A percentile compares a stretch with the other conserved stretches of the same genome.
Evolutionary conservation across 441 rosid species (phyloP).

Genomic region (Rhodomyrtus psidioides): DNA sequence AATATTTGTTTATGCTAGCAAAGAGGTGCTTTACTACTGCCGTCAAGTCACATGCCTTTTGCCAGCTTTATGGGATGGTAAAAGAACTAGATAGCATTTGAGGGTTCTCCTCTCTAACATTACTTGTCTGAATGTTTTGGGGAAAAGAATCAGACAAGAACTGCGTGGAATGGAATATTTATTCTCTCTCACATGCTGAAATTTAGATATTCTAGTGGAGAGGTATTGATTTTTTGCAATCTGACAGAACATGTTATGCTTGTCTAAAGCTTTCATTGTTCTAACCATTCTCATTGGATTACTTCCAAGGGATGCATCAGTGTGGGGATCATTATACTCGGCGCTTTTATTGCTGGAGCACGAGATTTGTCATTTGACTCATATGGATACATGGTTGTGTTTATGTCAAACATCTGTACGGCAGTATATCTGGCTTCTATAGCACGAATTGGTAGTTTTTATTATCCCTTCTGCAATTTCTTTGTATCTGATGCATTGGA

Average conservation of each 20-base stretch:
- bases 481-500: not conserved
- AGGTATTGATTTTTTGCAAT: not conserved
- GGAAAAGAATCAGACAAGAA: not conserved
- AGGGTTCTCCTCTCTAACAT: not conserved
- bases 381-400: slow-evolving; percentile 79
- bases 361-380: slow-evolving; percentile 91
- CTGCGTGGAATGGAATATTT: not conserved
- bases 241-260: not conserved
- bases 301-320: slow-evolving; percentile 38
- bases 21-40: not conserved
- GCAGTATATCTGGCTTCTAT: slow-evolving; percentile 93
- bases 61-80: not conserved
- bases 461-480: not conserved
- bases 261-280: not conserved
- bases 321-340: slow-evolving; percentile 79
- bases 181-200: not conserved
- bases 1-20: not conserved
- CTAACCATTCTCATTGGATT: not conserved
- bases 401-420: slow-evolving; percentile 76
- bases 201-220: not conserved
- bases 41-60: not conserved
- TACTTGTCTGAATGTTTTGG: not conserved
- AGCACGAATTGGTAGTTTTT: slow-evolving; percentile 65
- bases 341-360: slow-evolving; percentile 92
- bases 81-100: not conserved